Evolutionary conservation across 2,329 filamentous ascomycete genomes (phyloP).

Genomic region (Paramyrothecium sp.): DNA sequence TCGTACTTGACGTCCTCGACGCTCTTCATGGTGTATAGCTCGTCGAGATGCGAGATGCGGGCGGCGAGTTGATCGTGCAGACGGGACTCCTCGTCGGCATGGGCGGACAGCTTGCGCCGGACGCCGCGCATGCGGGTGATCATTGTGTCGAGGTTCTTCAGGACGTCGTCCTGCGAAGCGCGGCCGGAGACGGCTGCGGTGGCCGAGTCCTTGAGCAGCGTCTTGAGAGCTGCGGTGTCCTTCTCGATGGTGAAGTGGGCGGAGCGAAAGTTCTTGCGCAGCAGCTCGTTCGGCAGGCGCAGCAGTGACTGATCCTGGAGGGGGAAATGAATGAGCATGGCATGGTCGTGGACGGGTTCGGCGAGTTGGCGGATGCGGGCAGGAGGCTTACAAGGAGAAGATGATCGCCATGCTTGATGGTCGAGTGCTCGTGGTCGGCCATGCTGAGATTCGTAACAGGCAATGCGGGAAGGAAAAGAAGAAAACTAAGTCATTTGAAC

Average conservation of each 20-base stretch:
- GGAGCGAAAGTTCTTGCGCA: constrained; percentile 90
- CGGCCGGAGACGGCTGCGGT: constrained; percentile 64
- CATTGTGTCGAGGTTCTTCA: constrained; percentile 81
- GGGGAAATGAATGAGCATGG: constrained; percentile 1
- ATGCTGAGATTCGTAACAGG: constrained; percentile 33
- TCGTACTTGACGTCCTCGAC: constrained; percentile 94
- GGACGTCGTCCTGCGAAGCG: constrained; percentile 66
- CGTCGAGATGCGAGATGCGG: constrained; percentile 76
- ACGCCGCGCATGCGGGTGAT: constrained; percentile 79
- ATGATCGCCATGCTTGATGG: constrained; percentile 73
- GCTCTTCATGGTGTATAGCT: constrained; percentile 75
- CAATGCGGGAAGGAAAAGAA: background rate
- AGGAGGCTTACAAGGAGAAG: constrained; percentile 62
- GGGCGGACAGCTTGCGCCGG: constrained; percentile 78
- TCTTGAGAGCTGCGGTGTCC: constrained; percentile 62
- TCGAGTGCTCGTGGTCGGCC: constrained; percentile 61
- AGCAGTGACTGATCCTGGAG: constrained; percentile 87
- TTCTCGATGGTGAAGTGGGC: constrained; percentile 76
- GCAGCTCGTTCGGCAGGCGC: constrained; percentile 86
- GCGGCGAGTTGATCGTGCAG: constrained; percentile 75
- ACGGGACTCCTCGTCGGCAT: constrained; percentile 76
- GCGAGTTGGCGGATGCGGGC: constrained; percentile 7
- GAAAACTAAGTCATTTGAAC: background rate
- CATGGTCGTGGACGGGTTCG: constrained; percentile 2
- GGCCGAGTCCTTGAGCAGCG: constrained; percentile 60